phyloP scores from a whole-genome alignment of 2,329 filamentous ascomycete genomes.

The Eurotiales sp. region DNA sequence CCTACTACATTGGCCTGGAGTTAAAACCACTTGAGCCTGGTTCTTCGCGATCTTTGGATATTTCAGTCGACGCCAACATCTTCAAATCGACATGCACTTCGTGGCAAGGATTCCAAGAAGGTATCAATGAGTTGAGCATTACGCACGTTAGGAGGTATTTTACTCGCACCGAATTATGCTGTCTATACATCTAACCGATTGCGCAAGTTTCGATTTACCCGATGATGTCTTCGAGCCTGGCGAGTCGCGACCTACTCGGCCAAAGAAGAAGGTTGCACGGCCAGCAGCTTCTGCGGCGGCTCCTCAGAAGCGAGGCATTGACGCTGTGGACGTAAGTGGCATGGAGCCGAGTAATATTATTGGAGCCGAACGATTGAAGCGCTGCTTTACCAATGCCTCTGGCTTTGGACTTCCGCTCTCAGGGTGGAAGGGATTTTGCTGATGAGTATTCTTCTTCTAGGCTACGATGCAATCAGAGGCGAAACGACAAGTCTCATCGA shows the following conservation, averaged over 20 bases:
- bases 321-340: conserved; percentile 42
- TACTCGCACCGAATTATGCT: background rate
- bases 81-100: conserved; percentile 79
- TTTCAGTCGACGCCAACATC: conserved; percentile 71
- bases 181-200: conserved; percentile 16
- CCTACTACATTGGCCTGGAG: conserved; percentile 89
- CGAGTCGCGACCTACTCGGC: conserved; percentile 64
- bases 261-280: conserved; percentile 51
- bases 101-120: conserved; percentile 70
- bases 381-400: conserved; percentile 18
- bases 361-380: conserved; percentile 21
- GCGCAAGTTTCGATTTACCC: conserved; percentile 72
- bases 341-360: conserved; percentile 21
- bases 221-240: conserved; percentile 81
- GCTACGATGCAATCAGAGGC: conserved; percentile 26
- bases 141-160: conserved; percentile 82
- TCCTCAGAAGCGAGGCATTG: conserved; percentile 38
- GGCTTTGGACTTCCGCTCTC: conserved; percentile 15
- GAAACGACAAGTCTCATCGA: conserved; percentile 33
- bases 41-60: conserved; percentile 48
- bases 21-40: conserved; percentile 68
- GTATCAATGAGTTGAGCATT: conserved; percentile 75
- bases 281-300: conserved; percentile 28
- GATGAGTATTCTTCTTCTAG: conserved; percentile 24
- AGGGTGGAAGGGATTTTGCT: conserved; percentile 23